Base-by-base conservation (phyloP, 2,329 filamentous ascomycete genomes). In the Pseudopyricularia cyperi region DNA sequence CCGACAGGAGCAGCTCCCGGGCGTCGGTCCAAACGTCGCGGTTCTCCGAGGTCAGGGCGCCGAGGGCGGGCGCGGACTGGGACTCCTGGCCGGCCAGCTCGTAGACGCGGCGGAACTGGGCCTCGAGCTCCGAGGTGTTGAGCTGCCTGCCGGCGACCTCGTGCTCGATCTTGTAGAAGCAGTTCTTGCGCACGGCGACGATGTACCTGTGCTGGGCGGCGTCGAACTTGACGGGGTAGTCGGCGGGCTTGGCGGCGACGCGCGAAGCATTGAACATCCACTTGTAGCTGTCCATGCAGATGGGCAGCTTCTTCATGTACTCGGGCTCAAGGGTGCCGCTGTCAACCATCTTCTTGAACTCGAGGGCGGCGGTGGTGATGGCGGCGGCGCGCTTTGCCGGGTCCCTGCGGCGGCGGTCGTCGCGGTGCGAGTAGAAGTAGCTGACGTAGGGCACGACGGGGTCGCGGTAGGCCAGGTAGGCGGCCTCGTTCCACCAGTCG, bases 341-440 rank as follows among this genome's bases (percentile, higher is more conserved):
- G 64, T 96, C 91, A 19, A 97, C 91, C 71, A 89, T 82, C 68
- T 84, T 86, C 79, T 96, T 95, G 77, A 98, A 98, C 65, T 94
- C 89, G 37, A 98, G 78, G 1, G 82, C 85, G 7, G 88, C 85
- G 1, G 87, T 89, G 1, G 87, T 83, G 58, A 98, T 85, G 57
- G 91, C 90, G 4, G 93, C 93, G 3, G 93, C 93, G 57, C 93
- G 87, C 77, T 94, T 95, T 56, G 86, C 84, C 0, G 93, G 93
- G 67, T 96, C 82, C 56, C 89, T 83, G 58, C 91, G 82, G 64
- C 83, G 79, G 60, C 88, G 83, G 70, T 98, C 94, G 69, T 98
- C 93, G 59, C 89, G 82, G 73, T 97, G 91, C 52, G 90, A 96
- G 75, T 98, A 98, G 74, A 98, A 98, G 79, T 98, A 98, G 69